Conservation (phyloP, 1,284 basidiomycete species). For the Ganoderma boninense region DNA sequence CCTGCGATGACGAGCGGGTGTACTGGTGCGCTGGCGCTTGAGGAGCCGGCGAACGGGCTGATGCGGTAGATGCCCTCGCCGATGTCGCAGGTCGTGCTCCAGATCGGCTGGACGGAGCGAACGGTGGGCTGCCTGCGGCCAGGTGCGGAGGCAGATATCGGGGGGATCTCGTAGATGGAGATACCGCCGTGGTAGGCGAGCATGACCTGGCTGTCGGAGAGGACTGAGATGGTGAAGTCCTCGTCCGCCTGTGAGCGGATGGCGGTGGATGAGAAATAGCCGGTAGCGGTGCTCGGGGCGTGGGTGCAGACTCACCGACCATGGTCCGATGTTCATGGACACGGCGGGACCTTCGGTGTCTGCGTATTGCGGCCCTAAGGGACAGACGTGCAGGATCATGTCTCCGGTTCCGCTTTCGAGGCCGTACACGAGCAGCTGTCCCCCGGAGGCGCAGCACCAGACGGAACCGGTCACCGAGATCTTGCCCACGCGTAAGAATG, state of each 20-base stretch:
- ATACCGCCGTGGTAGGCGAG: constrained; percentile 32
- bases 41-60: constrained; percentile 26
- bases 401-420: constrained; percentile 28
- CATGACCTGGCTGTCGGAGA: constrained; percentile 27
- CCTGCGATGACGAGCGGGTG: constrained; percentile 27
- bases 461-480: constrained; percentile 29
- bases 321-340: constrained; percentile 32
- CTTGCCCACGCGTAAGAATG: constrained; percentile 27
- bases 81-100: constrained; percentile 29
- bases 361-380: constrained; percentile 10
- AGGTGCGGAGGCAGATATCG: neutral
- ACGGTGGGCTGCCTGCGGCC: neutral
- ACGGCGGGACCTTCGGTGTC: constrained; percentile 15
- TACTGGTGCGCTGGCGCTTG: constrained; percentile 7
- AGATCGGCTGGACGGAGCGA: constrained; percentile 23
- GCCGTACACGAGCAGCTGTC: constrained; percentile 28
- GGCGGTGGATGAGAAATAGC: neutral
- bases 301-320: constrained; percentile 27
- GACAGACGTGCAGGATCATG: constrained; percentile 30
- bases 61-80: constrained; percentile 34
- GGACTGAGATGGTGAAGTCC: constrained; percentile 31
- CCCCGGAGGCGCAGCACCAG: constrained; percentile 31
- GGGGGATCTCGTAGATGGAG: constrained; percentile 28
- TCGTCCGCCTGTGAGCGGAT: constrained; percentile 26
- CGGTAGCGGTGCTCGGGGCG: neutral